A percentile compares a stretch with the other conserved stretches of the same genome.
Evolutionary conservation across 106 monocot species (phyloP).

Genomic region (Narthecium ossifragum): DNA sequence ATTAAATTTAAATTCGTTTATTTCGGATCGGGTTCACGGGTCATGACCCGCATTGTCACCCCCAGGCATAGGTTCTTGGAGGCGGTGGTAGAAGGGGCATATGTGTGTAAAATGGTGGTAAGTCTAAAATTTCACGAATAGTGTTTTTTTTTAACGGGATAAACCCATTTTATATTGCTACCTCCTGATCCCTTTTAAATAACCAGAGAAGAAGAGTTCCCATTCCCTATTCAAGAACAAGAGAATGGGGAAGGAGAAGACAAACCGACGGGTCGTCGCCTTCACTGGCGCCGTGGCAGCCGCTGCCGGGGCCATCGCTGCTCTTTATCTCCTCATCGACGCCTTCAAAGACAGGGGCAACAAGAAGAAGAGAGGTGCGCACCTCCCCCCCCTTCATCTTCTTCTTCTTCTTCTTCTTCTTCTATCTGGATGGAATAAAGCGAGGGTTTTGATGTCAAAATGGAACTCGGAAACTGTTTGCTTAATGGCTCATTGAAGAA

Average conservation of each 20-base stretch:
- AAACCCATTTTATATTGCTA: too few relatives aligned
- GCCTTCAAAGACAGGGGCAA: constrained; percentile 16
- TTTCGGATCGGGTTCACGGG: too few relatives aligned
- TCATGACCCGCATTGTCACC: too few relatives aligned
- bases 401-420: background rate
- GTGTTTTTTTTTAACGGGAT: too few relatives aligned
- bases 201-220: background rate
- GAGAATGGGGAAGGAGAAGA: constrained; percentile 15
- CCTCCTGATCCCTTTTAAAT: background rate
- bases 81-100: too few relatives aligned
- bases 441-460: background rate
- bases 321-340: constrained; percentile 23
- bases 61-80: too few relatives aligned
- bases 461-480: background rate
- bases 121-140: too few relatives aligned
- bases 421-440: background rate
- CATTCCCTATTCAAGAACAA: too few relatives aligned
- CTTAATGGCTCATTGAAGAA: too few relatives aligned
- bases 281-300: constrained; percentile 23
- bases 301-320: constrained; percentile 18
- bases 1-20: too few relatives aligned
- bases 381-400: background rate
- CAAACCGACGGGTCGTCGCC: constrained; percentile 15
- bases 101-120: too few relatives aligned
- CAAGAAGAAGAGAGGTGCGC: constrained; percentile 6